Evolutionary conservation across 257 asterid species (phyloP).

Genomic region (Solanum ahanhuiri): DNA sequence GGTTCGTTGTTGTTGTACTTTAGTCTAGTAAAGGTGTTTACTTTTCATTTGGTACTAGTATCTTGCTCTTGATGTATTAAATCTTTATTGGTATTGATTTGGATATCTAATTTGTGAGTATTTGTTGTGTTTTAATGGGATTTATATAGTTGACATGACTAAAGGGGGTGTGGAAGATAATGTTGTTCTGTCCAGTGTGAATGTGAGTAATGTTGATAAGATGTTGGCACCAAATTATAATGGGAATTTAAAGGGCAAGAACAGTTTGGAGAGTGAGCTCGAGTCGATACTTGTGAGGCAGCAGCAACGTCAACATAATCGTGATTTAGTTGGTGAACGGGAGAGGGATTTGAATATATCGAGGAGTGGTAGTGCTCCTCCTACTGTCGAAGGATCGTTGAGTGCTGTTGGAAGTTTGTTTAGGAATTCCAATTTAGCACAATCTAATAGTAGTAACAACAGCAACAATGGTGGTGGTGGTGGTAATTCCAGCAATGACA

Average conservation of each 20-base stretch:
- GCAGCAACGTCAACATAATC: conserved; percentile 22
- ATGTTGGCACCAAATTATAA: conserved; percentile 35
- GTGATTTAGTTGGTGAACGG: conserved; percentile 26
- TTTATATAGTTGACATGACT: conserved; percentile 1
- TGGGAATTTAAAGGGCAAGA: conserved; percentile 29
- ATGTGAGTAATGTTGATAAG: neutral
- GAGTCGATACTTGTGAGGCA: conserved; percentile 46
- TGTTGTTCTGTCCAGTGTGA: conserved; percentile 12
- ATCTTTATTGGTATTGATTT: neutral
- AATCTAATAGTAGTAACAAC: neutral
- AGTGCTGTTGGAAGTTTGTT: conserved; percentile 41
- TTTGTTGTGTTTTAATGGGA: neutral
- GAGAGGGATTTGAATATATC: conserved; percentile 42
- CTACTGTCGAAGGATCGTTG: conserved; percentile 66
- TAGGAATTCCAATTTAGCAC: conserved; percentile 24
- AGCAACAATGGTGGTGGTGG: neutral
- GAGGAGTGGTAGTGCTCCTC: conserved; percentile 85
- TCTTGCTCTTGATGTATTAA: neutral
- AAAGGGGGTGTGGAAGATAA: conserved; percentile 3
- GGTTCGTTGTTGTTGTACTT: neutral
- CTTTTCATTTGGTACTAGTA: neutral
- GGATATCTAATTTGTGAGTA: neutral
- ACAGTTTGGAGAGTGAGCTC: conserved; percentile 44
- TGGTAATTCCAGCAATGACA: conserved; percentile 6
- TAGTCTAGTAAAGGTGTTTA: neutral